phyloP scores from a whole-genome alignment of 2,329 filamentous ascomycete species.

The Rhynchosporium secalis region DNA sequence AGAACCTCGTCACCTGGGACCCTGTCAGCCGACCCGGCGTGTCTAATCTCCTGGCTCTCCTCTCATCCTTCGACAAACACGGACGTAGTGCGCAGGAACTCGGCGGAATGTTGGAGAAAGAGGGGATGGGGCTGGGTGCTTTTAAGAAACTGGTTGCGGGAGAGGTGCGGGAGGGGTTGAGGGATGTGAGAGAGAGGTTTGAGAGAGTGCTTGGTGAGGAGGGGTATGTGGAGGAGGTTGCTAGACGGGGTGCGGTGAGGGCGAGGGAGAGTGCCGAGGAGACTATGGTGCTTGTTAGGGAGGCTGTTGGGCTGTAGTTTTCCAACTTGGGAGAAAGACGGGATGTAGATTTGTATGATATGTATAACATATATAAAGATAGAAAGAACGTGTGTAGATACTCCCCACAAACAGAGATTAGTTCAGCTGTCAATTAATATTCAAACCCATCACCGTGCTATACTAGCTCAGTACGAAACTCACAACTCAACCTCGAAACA shows the following conservation, averaged over 20 bases:
- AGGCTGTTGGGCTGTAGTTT: slow-evolving; percentile 42
- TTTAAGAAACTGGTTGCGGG: slow-evolving; percentile 67
- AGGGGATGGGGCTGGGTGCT: slow-evolving; percentile 50
- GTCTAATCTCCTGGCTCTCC: slow-evolving; percentile 79
- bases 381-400: neutral
- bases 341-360: neutral
- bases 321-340: neutral
- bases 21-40: slow-evolving; percentile 71
- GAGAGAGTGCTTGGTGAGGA: slow-evolving; percentile 50
- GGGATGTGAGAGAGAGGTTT: slow-evolving; percentile 58
- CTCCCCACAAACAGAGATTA: no score
- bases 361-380: neutral
- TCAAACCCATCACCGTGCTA: no score
- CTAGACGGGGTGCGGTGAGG: slow-evolving; percentile 56
- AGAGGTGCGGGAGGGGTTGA: slow-evolving; percentile 54
- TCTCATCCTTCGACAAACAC: slow-evolving; percentile 64
- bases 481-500: no score
- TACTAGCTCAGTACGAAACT: no score
- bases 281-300: slow-evolving; percentile 49
- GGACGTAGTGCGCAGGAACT: slow-evolving; percentile 45
- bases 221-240: slow-evolving; percentile 57
- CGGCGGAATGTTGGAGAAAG: slow-evolving; percentile 40
- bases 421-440: no score
- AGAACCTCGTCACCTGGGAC: slow-evolving; percentile 69
- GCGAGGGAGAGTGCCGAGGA: slow-evolving; percentile 60